Percentiles rank a stretch among this genome's conserved stretches.
Evolutionary conservation across 805 yeast genomes (phyloP).

Genomic region (Kregervanrija delftensis): DNA sequence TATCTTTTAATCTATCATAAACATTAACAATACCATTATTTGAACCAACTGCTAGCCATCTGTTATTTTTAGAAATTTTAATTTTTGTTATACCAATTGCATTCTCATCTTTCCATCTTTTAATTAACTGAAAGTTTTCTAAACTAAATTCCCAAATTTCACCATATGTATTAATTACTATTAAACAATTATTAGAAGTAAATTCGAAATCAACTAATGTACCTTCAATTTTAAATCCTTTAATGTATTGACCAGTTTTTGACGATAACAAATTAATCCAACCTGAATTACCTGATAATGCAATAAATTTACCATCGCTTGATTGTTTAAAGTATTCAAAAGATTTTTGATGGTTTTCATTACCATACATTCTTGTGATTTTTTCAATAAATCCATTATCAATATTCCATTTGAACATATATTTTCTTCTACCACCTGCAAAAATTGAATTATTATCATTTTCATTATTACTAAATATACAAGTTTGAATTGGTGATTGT

Average conservation of each 20-base stretch:
- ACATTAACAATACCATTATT: slow-evolving; percentile 84
- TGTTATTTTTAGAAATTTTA: slow-evolving; percentile 44
- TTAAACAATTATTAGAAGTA: slow-evolving; percentile 38
- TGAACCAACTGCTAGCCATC: slow-evolving; percentile 87
- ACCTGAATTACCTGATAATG: slow-evolving; percentile 78
- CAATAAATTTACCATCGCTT: slow-evolving; percentile 64
- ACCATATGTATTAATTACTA: slow-evolving; percentile 65
- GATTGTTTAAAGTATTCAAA: slow-evolving; percentile 82
- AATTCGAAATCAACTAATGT: slow-evolving; percentile 76
- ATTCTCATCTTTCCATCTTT: slow-evolving; percentile 80
- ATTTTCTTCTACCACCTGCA: slow-evolving; percentile 88
- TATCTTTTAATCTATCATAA: slow-evolving; percentile 49
- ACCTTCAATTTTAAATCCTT: slow-evolving; percentile 88
- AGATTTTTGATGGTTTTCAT: slow-evolving; percentile 74
- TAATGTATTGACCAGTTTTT: slow-evolving; percentile 75
- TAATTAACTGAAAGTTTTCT: slow-evolving; percentile 40
- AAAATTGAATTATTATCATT: slow-evolving; percentile 47
- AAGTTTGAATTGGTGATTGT: slow-evolving; percentile 74
- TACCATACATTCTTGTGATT: slow-evolving; percentile 85
- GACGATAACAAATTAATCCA: slow-evolving; percentile 83
- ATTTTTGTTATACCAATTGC: slow-evolving; percentile 79
- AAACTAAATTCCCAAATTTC: slow-evolving; percentile 84
- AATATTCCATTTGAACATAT: slow-evolving; percentile 89
- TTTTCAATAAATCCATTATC: slow-evolving; percentile 59
- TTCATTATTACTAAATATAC: slow-evolving; percentile 52